phyloP scores from a whole-genome alignment of 306 rosid genomes.

The Gillenia trifoliata region DNA sequence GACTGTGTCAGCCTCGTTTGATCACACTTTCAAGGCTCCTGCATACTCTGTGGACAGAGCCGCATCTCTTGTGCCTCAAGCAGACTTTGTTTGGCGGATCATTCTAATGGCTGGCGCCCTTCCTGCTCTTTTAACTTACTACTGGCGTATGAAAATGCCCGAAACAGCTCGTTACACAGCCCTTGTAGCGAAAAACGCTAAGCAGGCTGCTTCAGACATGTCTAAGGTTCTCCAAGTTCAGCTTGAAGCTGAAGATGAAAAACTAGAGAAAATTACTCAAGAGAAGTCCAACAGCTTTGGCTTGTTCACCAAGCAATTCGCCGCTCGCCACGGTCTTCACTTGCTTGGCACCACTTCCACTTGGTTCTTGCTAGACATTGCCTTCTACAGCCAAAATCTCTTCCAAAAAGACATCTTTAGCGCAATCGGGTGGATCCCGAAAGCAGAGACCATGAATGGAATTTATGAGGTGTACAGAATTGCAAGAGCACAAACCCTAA shows the following conservation, averaged over 20 bases:
- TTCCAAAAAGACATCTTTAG: slow-evolving; percentile 83
- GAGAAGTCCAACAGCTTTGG: slow-evolving; percentile 38
- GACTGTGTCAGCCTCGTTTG: slow-evolving; percentile 46
- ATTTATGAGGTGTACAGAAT: slow-evolving; percentile 62
- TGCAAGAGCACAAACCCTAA: slow-evolving; percentile 78
- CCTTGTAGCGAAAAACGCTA: slow-evolving; percentile 64
- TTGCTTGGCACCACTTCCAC: slow-evolving; percentile 66
- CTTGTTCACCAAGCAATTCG: slow-evolving; percentile 52
- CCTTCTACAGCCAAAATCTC: slow-evolving; percentile 82
- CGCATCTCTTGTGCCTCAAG: slow-evolving; percentile 40
- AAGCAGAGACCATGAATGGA: slow-evolving; percentile 58
- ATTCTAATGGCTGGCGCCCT: slow-evolving; percentile 65
- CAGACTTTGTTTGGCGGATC: slow-evolving; percentile 78
- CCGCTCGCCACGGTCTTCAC: slow-evolving; percentile 62
- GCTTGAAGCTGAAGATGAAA: slow-evolving; percentile 47
- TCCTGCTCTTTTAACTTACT: slow-evolving; percentile 74
- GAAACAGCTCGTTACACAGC: slow-evolving; percentile 94
- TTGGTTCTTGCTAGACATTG: slow-evolving; percentile 86
- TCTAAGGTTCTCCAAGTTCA: slow-evolving; percentile 71
- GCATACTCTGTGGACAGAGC: slow-evolving; percentile 1
- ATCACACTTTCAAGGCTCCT: slow-evolving; percentile 45
- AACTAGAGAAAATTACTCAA: slow-evolving; percentile 3
- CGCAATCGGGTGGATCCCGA: slow-evolving; percentile 80
- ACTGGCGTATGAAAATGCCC: slow-evolving; percentile 95
- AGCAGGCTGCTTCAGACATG: slow-evolving; percentile 75